Conservation (phyloP, 768 basidiomycete genomes). For the Leccinum longicurvipes region DNA sequence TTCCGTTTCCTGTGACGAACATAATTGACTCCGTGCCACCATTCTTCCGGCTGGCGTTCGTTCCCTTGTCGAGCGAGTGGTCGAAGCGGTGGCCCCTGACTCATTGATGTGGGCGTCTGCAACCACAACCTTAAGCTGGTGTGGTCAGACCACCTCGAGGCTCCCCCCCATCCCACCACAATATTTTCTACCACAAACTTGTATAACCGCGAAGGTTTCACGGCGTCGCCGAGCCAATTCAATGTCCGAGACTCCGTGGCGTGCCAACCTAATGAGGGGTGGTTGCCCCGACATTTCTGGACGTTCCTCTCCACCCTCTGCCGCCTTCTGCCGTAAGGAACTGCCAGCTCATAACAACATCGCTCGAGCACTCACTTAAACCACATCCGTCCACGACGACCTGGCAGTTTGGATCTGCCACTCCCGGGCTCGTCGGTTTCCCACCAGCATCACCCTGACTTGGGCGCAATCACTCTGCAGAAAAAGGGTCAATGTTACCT, state of each 20-base stretch:
- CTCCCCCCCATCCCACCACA: background rate
- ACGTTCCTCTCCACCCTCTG: conserved; percentile 1
- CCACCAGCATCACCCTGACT: conserved; percentile 14
- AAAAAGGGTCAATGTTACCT: conserved; percentile 11
- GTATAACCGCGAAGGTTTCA: conserved; percentile 32
- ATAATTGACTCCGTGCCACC: conserved; percentile 20
- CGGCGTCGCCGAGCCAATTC: conserved; percentile 10
- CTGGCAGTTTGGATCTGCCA: conserved; percentile 1
- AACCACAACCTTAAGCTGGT: conserved; percentile 1
- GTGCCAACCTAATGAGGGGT: background rate
- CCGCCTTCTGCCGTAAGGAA: conserved; percentile 1
- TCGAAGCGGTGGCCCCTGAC: conserved; percentile 11
- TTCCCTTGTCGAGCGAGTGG: background rate
- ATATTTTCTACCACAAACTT: background rate
- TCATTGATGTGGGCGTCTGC: too few species aligned
- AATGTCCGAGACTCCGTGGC: conserved; percentile 34
- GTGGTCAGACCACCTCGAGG: conserved; percentile 13
- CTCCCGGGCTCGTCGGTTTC: conserved; percentile 16
- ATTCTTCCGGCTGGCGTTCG: conserved; percentile 7
- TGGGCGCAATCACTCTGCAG: conserved; percentile 19
- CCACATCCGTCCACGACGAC: conserved; percentile 11
- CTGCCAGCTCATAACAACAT: conserved; percentile 10
- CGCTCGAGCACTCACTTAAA: conserved; percentile 8
- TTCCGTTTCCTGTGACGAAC: conserved; percentile 25
- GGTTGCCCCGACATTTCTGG: background rate